phyloP scores from a whole-genome alignment of 257 asterid genomes.

The Vinca minor region DNA sequence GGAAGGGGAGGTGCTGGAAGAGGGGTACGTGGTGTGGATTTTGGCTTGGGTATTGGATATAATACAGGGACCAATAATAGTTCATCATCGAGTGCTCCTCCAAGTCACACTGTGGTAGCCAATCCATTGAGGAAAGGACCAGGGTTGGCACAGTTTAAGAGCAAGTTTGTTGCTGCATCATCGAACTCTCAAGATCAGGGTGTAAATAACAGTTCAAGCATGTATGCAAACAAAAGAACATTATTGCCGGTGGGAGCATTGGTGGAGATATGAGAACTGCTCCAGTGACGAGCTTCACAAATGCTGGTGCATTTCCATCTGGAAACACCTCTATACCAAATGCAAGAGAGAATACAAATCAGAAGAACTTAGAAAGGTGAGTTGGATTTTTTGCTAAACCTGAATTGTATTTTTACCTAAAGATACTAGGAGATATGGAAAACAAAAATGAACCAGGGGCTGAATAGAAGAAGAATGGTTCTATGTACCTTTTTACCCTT shows the following conservation, averaged over 20 bases:
- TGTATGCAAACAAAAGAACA: constrained; percentile 40
- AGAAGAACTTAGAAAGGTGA: constrained; percentile 50
- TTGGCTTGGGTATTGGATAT: constrained; percentile 91
- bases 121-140: constrained; percentile 61
- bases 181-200: constrained; percentile 62
- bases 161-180: constrained; percentile 83
- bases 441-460: not conserved
- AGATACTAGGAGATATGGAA: not conserved
- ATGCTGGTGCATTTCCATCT: constrained; percentile 31
- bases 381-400: not conserved
- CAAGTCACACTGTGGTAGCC: constrained; percentile 60
- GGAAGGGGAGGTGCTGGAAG: constrained; percentile 73
- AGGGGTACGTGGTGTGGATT: constrained; percentile 97
- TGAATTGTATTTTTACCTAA: not conserved
- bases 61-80: constrained; percentile 44
- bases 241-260: constrained; percentile 83
- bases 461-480: not conserved
- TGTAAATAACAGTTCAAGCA: constrained; percentile 24
- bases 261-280: constrained; percentile 59
- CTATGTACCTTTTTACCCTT: too few species aligned
- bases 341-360: constrained; percentile 32
- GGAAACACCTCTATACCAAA: constrained; percentile 23
- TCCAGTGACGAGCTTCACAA: constrained; percentile 29
- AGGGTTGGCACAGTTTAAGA: constrained; percentile 70
- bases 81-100: constrained; percentile 33